Evolutionary conservation across 2,329 filamentous ascomycete species (phyloP).

Genomic region (Geosmithia putterillii): DNA sequence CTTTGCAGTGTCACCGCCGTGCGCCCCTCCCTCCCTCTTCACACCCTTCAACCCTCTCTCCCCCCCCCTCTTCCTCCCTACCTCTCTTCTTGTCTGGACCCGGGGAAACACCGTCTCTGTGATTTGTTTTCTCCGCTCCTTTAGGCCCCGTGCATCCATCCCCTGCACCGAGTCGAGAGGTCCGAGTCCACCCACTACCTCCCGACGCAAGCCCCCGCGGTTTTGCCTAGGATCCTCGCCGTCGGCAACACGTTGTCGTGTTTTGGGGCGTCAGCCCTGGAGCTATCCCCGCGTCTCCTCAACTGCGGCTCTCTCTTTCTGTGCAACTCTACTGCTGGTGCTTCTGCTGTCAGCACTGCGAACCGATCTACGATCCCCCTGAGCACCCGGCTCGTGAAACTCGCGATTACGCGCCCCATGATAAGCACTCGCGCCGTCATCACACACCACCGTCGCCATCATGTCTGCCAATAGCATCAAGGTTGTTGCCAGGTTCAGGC

Average conservation of each 20-base stretch:
- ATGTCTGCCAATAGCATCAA: constrained; percentile 55
- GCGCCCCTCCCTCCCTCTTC: neutral
- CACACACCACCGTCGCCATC: constrained; percentile 24
- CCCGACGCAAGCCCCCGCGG: neutral
- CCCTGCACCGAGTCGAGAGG: no score
- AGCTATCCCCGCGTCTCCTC: neutral
- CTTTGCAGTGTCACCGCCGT: neutral
- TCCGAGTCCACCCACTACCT: no score
- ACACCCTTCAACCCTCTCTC: no score
- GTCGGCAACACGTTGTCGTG: neutral
- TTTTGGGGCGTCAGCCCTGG: neutral
- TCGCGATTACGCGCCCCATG: neutral
- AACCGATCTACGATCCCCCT: neutral
- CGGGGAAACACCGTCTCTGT: no score
- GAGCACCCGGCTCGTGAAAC: neutral
- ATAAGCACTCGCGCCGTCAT: constrained; percentile 1
- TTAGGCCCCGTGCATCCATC: no score
- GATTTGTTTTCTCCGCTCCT: no score
- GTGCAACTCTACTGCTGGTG: neutral
- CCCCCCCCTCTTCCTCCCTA: neutral
- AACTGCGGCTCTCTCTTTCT: neutral
- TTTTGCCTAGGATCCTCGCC: neutral
- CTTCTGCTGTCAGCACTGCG: neutral
- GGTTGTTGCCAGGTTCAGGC: constrained; percentile 96
- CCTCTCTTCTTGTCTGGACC: neutral